Base-by-base conservation (phyloP, 2,329 filamentous ascomycete species). In the Macrophomina pseudophaseolina region DNA sequence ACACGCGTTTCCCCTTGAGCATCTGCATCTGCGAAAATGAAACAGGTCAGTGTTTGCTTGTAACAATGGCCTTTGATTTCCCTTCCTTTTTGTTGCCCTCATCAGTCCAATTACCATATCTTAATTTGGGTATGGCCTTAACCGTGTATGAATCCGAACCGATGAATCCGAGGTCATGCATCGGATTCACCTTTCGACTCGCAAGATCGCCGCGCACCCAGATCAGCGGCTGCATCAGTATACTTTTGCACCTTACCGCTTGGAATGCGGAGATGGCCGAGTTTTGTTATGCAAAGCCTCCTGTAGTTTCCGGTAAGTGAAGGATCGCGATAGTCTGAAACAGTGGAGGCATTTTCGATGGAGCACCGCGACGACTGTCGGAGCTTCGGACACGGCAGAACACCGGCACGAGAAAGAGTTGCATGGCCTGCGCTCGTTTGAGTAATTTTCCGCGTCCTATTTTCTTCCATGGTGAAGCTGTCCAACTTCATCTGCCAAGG, bases 231-330 rank as follows among this genome's bases (percentile, higher is more conserved):
- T 14, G 56, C 23, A 40, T 60, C 35, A 35, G 42, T 7, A 32
- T 60, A 42, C 54, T 32, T 58, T 58, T 23, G 23, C 38, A 44
- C 54, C 23, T 46, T 60, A 46, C 56, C 56, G 56, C 56, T 60
- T 32, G 6, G 16, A 44, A 42, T 33, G 23, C 56, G 56, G 28
- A 60, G 49, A 33, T 16, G 28, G 56, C 28, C 40, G 14, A 48
- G 56, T 8, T n/a, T 18, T 12, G n/a, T 46, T 46, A 60, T 48
- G 42, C 56, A 46, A 7, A 44, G 28, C 16, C 12, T 18, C 42
- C 23, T 40, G 28, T 12, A n/a, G 28, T 8, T n/a, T 28, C 28
- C 23, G 28, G 23, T 30, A 30, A 23, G 23, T 46, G 30, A 18
- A n/a, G 18, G 40, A 32, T 48, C 38, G 40, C 40, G 54, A 46